A percentile compares a stretch with the other conserved stretches of the same genome.
Conservation (phyloP, 805 yeast species). For the Jamesozyma hellenica region DNA sequence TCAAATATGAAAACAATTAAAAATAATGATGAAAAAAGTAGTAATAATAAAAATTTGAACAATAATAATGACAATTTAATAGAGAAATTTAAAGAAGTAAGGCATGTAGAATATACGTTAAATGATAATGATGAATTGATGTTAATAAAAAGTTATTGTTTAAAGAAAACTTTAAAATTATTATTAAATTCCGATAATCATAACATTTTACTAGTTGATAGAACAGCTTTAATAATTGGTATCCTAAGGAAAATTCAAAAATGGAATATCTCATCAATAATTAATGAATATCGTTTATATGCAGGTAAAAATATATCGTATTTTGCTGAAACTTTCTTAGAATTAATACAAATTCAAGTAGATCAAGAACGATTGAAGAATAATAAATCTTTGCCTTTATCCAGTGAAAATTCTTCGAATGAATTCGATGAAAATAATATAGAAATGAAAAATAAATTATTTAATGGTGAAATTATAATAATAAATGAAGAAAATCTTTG, state of each 20-base stretch:
- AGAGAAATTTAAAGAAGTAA: not conserved
- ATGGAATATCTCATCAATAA: slow-evolving; percentile 79
- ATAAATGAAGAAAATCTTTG: slow-evolving; percentile 24
- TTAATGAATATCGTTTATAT: slow-evolving; percentile 75
- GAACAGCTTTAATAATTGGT: slow-evolving; percentile 71
- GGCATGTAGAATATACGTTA: slow-evolving; percentile 13
- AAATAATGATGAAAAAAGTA: too few relatives aligned
- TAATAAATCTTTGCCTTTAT: not conserved
- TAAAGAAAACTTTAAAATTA: slow-evolving; percentile 56
- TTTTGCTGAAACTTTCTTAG: slow-evolving; percentile 73
- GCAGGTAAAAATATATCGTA: slow-evolving; percentile 66
- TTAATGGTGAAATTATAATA: slow-evolving; percentile 9
- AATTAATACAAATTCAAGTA: slow-evolving; percentile 43
- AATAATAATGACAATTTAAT: not conserved
- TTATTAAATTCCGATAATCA: slow-evolving; percentile 52
- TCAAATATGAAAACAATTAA: too few relatives aligned
- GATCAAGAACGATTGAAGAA: slow-evolving; percentile 18
- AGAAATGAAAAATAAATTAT: slow-evolving; percentile 6
- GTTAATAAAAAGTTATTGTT: slow-evolving; percentile 57
- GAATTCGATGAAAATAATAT: not conserved
- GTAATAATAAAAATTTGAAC: too few relatives aligned
- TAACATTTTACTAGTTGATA: slow-evolving; percentile 68
- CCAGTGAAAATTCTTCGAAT: not conserved
- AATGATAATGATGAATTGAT: slow-evolving; percentile 55
- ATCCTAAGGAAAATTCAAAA: slow-evolving; percentile 71